Base-by-base conservation (phyloP, 2,329 filamentous ascomycete species). In the Fusarium sp. region DNA sequence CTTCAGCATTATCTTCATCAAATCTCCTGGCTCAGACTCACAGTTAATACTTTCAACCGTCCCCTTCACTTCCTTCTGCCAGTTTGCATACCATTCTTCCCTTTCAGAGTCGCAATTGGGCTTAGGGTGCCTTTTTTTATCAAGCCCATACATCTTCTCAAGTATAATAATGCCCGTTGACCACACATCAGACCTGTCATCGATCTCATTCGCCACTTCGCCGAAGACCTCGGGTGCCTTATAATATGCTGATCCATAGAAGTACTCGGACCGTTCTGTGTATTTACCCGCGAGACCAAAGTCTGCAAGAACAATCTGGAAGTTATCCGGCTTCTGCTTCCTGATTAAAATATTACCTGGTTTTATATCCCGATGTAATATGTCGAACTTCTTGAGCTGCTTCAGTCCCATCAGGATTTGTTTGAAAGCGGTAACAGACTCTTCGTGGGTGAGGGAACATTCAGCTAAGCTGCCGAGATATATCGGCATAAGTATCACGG, bases 171-270 rank as follows among this genome's bases (percentile, higher is more conserved):
- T 26, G 0, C 42, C 42, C 7, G 17, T 20, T 2, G n/a, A 45
- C 42, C 42, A 45, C 7, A 45, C 42, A 13, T 26, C 42, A 45
- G 42, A 45, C n/a, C n/a, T 45, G 0, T 45, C 17, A 20, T 45
- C n/a, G 5, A 26, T 17, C 4, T 26, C 42, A 9, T 45, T n/a
- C 5, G n/a, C 17, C 0, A 5, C 8, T 8, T 45, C n/a, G 0
- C 26, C n/a, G 3, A 45, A 45, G 11, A 45, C 24, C 7, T 45
- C 42, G 5, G n/a, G 42, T 13, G 42, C n/a, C 7, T 45, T 26
- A 1, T 26, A 45, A 17, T 26, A 26, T 13, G 42, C n/a, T 2
- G 42, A 18, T 4, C 42, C 42, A 45, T 45, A 45, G n/a, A 45
- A 45, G 17, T 45, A 45, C 11, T 45, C 42, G 0, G n/a, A 26